Evolutionary conservation across 305 asterid species (phyloP), one percentile per base, ranked within the genome.

Genomic region (Fraxinus albicans): DNA sequence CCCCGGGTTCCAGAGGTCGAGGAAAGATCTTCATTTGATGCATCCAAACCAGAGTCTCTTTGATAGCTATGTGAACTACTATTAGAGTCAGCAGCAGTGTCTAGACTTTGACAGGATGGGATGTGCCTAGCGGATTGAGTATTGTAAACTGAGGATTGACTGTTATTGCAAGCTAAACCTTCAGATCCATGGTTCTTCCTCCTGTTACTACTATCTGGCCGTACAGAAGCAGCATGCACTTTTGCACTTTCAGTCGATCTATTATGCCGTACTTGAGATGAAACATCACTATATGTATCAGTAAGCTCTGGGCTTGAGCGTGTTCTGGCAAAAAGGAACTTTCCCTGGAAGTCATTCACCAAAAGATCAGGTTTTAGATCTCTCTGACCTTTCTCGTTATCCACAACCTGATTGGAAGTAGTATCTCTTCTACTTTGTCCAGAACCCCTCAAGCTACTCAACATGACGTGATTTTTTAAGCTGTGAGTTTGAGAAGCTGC

Each of bases 221-320:
- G 88, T 72, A 85, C 83, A 80, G 81, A 85, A 55, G 88, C 81
- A 76, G 86, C 60, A 81, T 86, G 92, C 75, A 79, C 60, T 82
- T 90, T 91, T 53, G 88, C 85, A 87, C 82, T 82, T 85, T 90
- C 97, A 67, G 92, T 86, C 60, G 84, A 86, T 85, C 85, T 89
- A 73, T 83, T 84, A 76, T 25, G 90, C 80, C 84, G 86, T 60
- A 60, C 70, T 60, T 60, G 70, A 60, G 70, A 60, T 79, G 91
- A 85, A 38, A 85, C 81, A 60, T 90, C 91, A 67, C 86, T 87
- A 88, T 83, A 96, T 50, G 92, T 84, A 85, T 94, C 97, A 78
- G 97, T 95, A 80, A 97, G 94, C 88, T 97, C 97, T 38, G 99
- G 98, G 83, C 99, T 97, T 77, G 98, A 97, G 76, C 80, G 92